Conservation (phyloP, 192 early-diverging fungal genomes). For the Physocladia obscura region DNA sequence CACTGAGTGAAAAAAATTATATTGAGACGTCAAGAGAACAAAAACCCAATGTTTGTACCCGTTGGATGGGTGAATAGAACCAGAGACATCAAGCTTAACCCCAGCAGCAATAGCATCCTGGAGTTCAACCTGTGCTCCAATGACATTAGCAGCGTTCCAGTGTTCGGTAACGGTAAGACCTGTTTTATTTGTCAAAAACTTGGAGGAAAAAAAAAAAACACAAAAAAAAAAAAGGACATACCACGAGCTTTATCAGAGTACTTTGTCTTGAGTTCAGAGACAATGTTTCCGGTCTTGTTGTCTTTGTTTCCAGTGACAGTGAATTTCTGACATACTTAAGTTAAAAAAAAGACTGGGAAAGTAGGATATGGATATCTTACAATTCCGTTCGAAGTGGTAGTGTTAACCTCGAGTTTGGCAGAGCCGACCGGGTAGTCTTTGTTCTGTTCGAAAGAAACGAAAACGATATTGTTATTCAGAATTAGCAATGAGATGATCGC, state of each 20-base stretch:
- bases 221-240: constrained; percentile 3
- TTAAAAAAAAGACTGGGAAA: background rate
- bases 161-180: constrained; percentile 90
- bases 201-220: background rate
- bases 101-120: constrained; percentile 93
- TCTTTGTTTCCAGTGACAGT: constrained; percentile 91
- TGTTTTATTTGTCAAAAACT: background rate
- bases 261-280: constrained; percentile 97
- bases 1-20: background rate
- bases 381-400: constrained; percentile 91
- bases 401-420: constrained; percentile 97
- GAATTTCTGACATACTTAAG: constrained; percentile 78
- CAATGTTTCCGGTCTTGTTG: constrained; percentile 91
- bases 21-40: background rate
- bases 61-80: constrained; percentile 79
- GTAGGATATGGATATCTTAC: too few species aligned
- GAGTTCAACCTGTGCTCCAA: constrained; percentile 90
- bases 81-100: constrained; percentile 88
- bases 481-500: too few species aligned
- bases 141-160: constrained; percentile 93
- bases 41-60: constrained; percentile 46
- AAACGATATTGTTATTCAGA: too few species aligned
- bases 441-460: too few species aligned
- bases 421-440: constrained; percentile 95
- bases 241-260: constrained; percentile 92